Base-by-base conservation (phyloP, 169 alveolate species). In the Ichthyophthirius multifiliis region DNA sequence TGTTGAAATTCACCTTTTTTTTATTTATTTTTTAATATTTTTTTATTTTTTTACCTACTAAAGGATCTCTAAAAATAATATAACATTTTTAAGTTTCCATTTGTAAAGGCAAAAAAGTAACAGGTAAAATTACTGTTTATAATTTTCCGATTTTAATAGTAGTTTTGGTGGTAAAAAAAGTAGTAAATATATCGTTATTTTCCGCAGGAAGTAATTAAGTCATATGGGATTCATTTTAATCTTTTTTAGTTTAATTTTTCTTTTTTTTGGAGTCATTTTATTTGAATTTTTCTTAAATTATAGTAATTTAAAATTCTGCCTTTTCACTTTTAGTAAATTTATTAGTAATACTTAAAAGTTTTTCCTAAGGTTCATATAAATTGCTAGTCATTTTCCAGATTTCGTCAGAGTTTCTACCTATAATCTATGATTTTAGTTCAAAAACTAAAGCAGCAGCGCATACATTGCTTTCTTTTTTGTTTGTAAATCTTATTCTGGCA, bases 1-100 rank as follows among this genome's bases (percentile, higher is more conserved):
- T 94, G 92, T 86, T 94, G 90, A 79, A 95, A 87, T 87, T 96
- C 99, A 30, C 99, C 99, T 0, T 92, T 96, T 75, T 86, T 94
- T 46, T 94, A 95, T 82, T 96, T 97, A 65, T 85, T n/a, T n/a
- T n/a, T n/a, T n/a, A n/a, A n/a, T n/a, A n/a, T n/a, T n/a, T n/a
- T n/a, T n/a, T n/a, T n/a, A n/a, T n/a, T n/a, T n/a, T n/a, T n/a
- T n/a, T n/a, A n/a, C n/a, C 99, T 0, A 93, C 97, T 77, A 83
- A 93, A 43, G 95, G 95, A 84, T 96, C 97, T 65, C 90, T 83
- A 73, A 96, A 95, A 10, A 93, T 95, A 0, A 93, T 90, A 65
- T 85, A 90, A 65, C 96, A 91, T 79, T 87, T 93, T 45, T 93
- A 90, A 15, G 91, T 90, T 35, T 94, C 96, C 80, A 90, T 84